Conservation (phyloP, 257 asterid genomes). For the Solanum megistacrolobum region DNA sequence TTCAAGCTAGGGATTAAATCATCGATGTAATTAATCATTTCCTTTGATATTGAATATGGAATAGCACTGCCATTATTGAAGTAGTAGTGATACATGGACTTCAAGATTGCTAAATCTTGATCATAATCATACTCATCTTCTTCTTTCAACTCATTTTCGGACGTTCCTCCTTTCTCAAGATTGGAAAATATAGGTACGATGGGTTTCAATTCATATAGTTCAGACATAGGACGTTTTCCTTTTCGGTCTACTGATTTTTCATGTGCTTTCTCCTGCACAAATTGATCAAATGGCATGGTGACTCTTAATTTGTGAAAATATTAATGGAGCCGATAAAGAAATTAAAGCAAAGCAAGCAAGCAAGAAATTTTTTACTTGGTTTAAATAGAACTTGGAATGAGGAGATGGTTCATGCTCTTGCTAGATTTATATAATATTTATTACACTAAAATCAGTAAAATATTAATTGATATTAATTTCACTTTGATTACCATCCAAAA, state of each 20-base stretch:
- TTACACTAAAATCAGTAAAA: not conserved
- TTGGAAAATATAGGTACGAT: not conserved
- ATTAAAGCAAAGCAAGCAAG: not conserved
- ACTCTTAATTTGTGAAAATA: not conserved
- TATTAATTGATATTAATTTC: not conserved
- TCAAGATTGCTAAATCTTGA: not conserved
- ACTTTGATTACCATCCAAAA: too few relatives aligned
- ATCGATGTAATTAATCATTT: not conserved
- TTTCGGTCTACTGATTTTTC: not conserved
- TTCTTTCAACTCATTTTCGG: not conserved
- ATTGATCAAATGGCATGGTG: not conserved
- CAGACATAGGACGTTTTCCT: not conserved
- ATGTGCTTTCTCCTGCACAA: not conserved
- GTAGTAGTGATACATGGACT: not conserved
- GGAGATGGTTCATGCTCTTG: not conserved
- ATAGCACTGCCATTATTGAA: not conserved
- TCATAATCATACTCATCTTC: not conserved
- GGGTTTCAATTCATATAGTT: not conserved
- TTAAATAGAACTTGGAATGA: not conserved
- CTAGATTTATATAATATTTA: too few relatives aligned
- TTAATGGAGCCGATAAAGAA: not conserved
- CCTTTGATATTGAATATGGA: not conserved
- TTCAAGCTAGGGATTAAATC: not conserved
- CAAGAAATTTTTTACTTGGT: too few relatives aligned
- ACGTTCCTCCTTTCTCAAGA: not conserved